Evolutionary conservation across 331 rosid genomes (phyloP).

Genomic region (Ulmus americana): DNA sequence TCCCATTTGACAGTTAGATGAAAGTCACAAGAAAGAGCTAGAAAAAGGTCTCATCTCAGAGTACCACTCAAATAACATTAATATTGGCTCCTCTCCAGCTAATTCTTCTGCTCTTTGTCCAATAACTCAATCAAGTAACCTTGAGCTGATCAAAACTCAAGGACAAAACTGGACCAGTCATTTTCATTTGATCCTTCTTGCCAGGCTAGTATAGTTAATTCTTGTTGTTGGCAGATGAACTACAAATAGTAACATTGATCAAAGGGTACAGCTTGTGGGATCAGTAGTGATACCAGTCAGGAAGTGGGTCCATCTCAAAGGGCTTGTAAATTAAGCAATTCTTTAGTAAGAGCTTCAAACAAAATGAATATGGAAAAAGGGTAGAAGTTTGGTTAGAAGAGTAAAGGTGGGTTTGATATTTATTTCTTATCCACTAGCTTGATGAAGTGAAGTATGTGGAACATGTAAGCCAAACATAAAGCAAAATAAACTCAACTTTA

Average conservation of each 20-base stretch:
- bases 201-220: neutral
- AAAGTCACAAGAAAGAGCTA: neutral
- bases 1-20: slow-evolving; percentile 6
- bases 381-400: slow-evolving; percentile 8
- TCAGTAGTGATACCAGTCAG: slow-evolving; percentile 15
- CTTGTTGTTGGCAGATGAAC: slow-evolving; percentile 23
- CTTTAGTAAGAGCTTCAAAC: slow-evolving; percentile 14
- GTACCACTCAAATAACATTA: slow-evolving; percentile 11
- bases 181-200: slow-evolving; percentile 15
- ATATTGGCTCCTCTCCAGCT: slow-evolving; percentile 8
- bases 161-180: slow-evolving; percentile 19
- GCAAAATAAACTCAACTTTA: slow-evolving; percentile 25
- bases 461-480: slow-evolving; percentile 16
- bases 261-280: slow-evolving; percentile 26
- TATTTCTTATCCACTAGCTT: slow-evolving; percentile 31
- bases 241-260: slow-evolving; percentile 17
- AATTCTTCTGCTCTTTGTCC: slow-evolving; percentile 7
- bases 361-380: slow-evolving; percentile 23
- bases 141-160: neutral
- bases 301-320: slow-evolving; percentile 29
- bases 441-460: slow-evolving; percentile 38
- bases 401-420: slow-evolving; percentile 25
- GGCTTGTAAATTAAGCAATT: neutral
- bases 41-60: slow-evolving; percentile 18
- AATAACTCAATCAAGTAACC: neutral